Conservation (phyloP, 73 alveolate genomes). For the Paramecium biaurelia region DNA sequence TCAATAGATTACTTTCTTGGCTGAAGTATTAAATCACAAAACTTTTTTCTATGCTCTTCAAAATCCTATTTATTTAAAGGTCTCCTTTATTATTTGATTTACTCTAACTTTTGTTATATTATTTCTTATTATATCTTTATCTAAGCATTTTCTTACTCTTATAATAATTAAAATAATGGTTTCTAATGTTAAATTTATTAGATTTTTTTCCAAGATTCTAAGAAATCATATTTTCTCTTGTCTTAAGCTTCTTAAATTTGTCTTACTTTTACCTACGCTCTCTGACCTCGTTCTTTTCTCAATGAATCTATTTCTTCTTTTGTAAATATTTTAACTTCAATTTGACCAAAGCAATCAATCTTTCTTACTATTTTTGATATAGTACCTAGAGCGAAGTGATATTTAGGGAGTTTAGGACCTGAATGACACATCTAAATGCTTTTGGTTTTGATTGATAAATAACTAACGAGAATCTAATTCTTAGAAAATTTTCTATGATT, state of each 20-base stretch:
- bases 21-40: not conserved
- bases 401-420: not conserved
- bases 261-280: not conserved
- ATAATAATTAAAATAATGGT: not conserved
- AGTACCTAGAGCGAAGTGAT: not conserved
- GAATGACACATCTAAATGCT: not conserved
- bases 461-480: not conserved
- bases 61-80: not conserved
- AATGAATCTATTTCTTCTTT: not conserved
- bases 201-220: not conserved
- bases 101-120: not conserved
- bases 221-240: not conserved
- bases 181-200: not conserved
- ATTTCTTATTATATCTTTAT: not conserved
- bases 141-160: not conserved
- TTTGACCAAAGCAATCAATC: conserved; percentile 14
- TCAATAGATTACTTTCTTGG: not conserved
- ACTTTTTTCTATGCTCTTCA: not conserved
- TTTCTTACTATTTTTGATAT: not conserved
- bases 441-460: not conserved
- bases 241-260: not conserved
- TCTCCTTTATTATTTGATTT: not conserved
- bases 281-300: not conserved
- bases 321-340: not conserved
- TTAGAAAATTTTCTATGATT: not conserved